Base-by-base conservation (phyloP, 2,329 filamentous ascomycete species). In the Colletotrichum abscissum region DNA sequence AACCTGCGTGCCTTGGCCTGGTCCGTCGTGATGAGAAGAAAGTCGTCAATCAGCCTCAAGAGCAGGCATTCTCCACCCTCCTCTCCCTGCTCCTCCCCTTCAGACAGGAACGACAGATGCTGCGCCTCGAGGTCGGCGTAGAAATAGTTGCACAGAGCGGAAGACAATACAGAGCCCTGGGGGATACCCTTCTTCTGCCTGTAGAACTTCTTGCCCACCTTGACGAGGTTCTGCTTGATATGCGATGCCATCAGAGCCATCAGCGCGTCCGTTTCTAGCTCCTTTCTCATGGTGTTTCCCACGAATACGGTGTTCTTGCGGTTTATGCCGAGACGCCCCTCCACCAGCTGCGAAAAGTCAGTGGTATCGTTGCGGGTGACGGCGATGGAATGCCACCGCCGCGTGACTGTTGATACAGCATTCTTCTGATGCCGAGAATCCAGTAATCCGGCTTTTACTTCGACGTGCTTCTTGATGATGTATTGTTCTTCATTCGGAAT, bases 81-180 rank as follows among this genome's bases (percentile, higher is more conserved):
- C 14, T 42, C 38, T 7, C 5, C 38, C 38, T 35, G 33, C 33
- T 83, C 79, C 0, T 83, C 8, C 19, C 83, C 79, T 0, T 83
- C 78, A 19, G 86, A 77, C 2, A 97, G 82, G 79, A 98, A 98
- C 0, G 79, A 80, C 2, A 98, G 85, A 16, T 92, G 85, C 30
- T 91, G 87, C 7, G 83, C 83, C 81, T 99, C 97, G 1, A 98
- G 89, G 75, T 97, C 92, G 6, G 94, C 95, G 80, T 99, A 99
- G 82, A 98, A 98, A 83, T 97, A 96, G 82, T 95, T 98, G 86
- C 97, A 98, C 5, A 99, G 87, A 54, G 95, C 87, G 56, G 93
- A 94, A 0, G 95, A 98, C 5, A 99, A 81, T 1, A 98, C 89
- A 0, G 95, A 98, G 8, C 97, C 97, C 81, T 99, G 97, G 0